These are phyloP conservation scores for Populus hybrid DNA, from an alignment of 441 rosid genomes.

Conservation along the genomic window DNA sequence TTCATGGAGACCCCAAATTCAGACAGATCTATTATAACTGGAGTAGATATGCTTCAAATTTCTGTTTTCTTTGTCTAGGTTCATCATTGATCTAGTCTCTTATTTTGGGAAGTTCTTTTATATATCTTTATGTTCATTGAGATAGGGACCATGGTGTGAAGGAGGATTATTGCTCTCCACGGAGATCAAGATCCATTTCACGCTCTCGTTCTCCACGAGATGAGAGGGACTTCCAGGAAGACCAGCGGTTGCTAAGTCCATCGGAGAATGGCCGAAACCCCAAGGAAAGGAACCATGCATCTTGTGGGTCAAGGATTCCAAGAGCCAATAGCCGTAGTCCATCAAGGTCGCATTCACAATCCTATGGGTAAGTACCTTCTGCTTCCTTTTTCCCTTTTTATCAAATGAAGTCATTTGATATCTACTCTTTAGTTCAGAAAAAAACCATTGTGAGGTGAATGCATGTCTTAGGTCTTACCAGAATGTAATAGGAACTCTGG, in stretches of 20 bases:
- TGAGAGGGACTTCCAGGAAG: constrained; percentile 39
- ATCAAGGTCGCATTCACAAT: constrained; percentile 46
- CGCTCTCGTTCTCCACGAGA: constrained; percentile 51
- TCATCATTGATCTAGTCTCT: neutral
- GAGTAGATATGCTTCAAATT: constrained; percentile 4
- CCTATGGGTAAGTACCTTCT: constrained; percentile 42
- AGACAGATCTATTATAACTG: neutral
- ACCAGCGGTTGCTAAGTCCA: constrained; percentile 46
- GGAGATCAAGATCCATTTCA: constrained; percentile 56
- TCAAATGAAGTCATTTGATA: neutral
- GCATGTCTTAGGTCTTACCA: neutral
- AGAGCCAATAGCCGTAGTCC: constrained; percentile 33
- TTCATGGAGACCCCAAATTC: constrained; percentile 3
- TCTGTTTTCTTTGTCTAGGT: constrained; percentile 6
- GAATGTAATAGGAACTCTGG: neutral
- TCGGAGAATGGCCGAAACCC: constrained; percentile 45
- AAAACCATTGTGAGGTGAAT: neutral
- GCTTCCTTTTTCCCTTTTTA: neutral
- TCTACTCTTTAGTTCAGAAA: neutral
- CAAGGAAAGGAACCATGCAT: constrained; percentile 38
- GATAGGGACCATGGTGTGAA: constrained; percentile 42
- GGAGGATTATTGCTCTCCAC: constrained; percentile 47
- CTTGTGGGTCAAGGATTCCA: constrained; percentile 50
- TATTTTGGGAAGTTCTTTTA: constrained; percentile 2
- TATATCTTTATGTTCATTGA: constrained; percentile 1